These are phyloP conservation scores for Coemansia sp. DNA, from an alignment of 192 early-diverging fungal species.

Conservation along the genomic window DNA sequence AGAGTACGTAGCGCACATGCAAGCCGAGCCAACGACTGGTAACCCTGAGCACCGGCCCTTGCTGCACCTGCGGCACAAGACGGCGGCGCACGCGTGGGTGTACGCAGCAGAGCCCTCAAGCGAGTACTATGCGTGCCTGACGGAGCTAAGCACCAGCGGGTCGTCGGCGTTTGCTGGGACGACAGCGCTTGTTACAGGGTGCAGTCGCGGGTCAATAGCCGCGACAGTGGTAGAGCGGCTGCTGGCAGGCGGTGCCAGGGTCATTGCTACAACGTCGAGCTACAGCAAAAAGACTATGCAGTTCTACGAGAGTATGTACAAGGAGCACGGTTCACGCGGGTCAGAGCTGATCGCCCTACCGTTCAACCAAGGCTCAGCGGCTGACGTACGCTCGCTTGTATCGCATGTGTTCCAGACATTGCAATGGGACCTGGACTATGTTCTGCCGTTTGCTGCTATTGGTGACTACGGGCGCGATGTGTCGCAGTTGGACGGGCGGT, in stretches of 20 bases:
- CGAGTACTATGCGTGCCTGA: conserved; percentile 54
- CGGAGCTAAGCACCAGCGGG: conserved; percentile 70
- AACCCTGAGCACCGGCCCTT: conserved; percentile 31
- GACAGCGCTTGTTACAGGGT: conserved; percentile 85
- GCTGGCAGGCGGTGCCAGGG: conserved; percentile 61
- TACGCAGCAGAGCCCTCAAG: conserved; percentile 10
- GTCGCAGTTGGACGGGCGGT: conserved; percentile 71
- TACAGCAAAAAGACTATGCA: conserved; percentile 66
- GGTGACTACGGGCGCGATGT: conserved; percentile 83
- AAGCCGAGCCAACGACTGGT: conserved; percentile 62
- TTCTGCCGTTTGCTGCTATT: conserved; percentile 94
- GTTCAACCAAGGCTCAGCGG: conserved; percentile 86
- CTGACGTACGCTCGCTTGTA: conserved; percentile 73
- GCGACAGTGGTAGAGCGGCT: conserved; percentile 79
- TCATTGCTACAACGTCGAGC: conserved; percentile 86
- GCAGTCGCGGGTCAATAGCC: conserved; percentile 88
- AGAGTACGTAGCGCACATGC: conserved; percentile 79
- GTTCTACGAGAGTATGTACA: conserved; percentile 86
- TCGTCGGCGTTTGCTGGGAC: conserved; percentile 71
- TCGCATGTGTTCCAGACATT: conserved; percentile 80
- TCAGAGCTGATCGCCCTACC: conserved; percentile 87
- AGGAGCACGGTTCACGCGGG: conserved; percentile 80
- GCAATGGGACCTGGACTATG: conserved; percentile 85
- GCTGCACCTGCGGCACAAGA: conserved; percentile 35
- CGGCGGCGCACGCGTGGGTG: conserved; percentile 21